These are phyloP conservation scores for Bolboschoenus planiculmis DNA, from an alignment of 176 grass and related monocot species.

Conservation along the genomic window DNA sequence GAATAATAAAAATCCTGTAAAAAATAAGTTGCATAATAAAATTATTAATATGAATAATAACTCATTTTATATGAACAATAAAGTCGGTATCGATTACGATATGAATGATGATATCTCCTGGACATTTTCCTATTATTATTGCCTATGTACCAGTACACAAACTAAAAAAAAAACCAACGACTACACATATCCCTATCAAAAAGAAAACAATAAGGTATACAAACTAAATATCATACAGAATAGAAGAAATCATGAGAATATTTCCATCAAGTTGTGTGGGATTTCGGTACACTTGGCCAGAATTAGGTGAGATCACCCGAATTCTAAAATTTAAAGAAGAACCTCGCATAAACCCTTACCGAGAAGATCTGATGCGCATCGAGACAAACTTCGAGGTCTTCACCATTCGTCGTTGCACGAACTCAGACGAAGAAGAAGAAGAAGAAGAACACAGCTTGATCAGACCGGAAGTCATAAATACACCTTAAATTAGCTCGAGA, in stretches of 20 bases:
- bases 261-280: not conserved
- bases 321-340: not conserved
- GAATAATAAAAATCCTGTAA: too few relatives aligned
- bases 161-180: not conserved
- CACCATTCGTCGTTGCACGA: constrained; percentile 8
- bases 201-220: not conserved
- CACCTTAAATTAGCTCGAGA: not conserved
- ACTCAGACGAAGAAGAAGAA: not conserved
- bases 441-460: not conserved
- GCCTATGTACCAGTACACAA: not conserved
- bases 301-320: not conserved
- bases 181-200: not conserved
- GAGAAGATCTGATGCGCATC: not conserved
- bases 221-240: not conserved
- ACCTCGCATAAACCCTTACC: constrained; percentile 14
- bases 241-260: not conserved
- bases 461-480: constrained; percentile 8
- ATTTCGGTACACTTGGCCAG: not conserved
- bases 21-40: too few relatives aligned
- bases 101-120: too few relatives aligned
- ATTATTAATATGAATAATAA: too few relatives aligned
- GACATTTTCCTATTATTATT: too few relatives aligned
- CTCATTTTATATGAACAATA: too few relatives aligned
- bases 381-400: not conserved
- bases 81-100: too few relatives aligned